Conservation (phyloP, 306 rosid genomes). For the Chamaecrista fasciculata region DNA sequence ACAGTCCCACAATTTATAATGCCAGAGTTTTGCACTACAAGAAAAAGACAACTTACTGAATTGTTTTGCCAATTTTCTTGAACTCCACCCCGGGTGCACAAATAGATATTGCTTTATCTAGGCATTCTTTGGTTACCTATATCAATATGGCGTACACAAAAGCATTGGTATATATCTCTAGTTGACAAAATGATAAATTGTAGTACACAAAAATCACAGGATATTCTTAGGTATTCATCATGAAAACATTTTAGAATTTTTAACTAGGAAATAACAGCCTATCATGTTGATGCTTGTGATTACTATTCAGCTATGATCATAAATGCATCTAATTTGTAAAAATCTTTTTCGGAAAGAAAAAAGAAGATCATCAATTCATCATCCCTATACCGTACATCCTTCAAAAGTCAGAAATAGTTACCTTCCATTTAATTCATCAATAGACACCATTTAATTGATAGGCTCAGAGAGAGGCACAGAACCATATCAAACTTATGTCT, state of each 20-base stretch:
- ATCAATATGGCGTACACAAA: not conserved
- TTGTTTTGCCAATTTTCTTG: constrained; percentile 75
- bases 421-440: not conserved
- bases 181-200: constrained; percentile 6
- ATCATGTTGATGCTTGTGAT: not conserved
- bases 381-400: too few relatives aligned
- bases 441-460: not conserved
- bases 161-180: not conserved
- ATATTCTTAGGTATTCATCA: not conserved
- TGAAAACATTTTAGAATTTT: not conserved
- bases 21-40: constrained; percentile 2
- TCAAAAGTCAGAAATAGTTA: not conserved
- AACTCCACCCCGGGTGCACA: constrained; percentile 92
- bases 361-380: too few relatives aligned
- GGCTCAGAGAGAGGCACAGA: not conserved
- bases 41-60: constrained; percentile 63
- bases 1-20: not conserved
- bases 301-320: not conserved
- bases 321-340: constrained; percentile 8
- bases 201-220: not conserved
- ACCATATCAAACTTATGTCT: not conserved
- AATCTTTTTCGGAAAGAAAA: constrained; percentile 4
- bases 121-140: constrained; percentile 81
- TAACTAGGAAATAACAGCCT: not conserved
- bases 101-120: constrained; percentile 85